Base-by-base conservation (phyloP, 129 eudicot species). In the Apium graveolens region DNA sequence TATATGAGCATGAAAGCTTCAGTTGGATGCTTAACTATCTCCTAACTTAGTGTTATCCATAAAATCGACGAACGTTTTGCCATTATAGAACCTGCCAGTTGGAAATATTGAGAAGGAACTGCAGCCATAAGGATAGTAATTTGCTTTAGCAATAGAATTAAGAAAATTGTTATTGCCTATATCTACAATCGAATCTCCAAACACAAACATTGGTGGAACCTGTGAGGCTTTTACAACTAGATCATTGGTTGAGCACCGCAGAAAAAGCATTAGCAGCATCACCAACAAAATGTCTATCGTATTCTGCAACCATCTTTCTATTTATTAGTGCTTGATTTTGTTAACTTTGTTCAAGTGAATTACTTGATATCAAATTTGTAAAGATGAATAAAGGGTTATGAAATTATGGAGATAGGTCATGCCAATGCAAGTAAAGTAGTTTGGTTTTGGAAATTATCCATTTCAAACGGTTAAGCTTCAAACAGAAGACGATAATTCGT, bases 141-240 rank as follows among this genome's bases (percentile, higher is more conserved):
- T 86, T 0, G 99, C 83, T 75, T 83, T 95, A 18, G 94, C 97
- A 1, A 83, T 79, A 3, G 97, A 86, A 11, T 80, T 85, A 0
- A 95, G 82, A 84, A 84, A 88, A 78, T 92, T 95, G 85, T 88
- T 95, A 46, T 95, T 95, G 62, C 99, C 99, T 34, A 81, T 85
- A 79, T 95, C 99, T 38, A 88, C 93, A 79, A 92, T 73, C 1
- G 97, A 91, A 80, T 95, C 99, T 72, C 99, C 99, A 79, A 95
- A 87, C 63, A 88, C 96, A 82, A 87, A 95, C 83, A 95, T 76
- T 21, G 97, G 96, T 3, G 96, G 78, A 53, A 83, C 90, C 69
- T 83, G 92, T 5, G 88, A 53, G 20, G 83, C 35, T 29, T 31
- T 69, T 27, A 71, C 77, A 14, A 24, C 70, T 8, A 78, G 81